Evolutionary conservation across 2,329 filamentous ascomycete genomes (phyloP), one percentile per base, ranked within the genome.

Genomic region (Trichoderma arundinaceum): DNA sequence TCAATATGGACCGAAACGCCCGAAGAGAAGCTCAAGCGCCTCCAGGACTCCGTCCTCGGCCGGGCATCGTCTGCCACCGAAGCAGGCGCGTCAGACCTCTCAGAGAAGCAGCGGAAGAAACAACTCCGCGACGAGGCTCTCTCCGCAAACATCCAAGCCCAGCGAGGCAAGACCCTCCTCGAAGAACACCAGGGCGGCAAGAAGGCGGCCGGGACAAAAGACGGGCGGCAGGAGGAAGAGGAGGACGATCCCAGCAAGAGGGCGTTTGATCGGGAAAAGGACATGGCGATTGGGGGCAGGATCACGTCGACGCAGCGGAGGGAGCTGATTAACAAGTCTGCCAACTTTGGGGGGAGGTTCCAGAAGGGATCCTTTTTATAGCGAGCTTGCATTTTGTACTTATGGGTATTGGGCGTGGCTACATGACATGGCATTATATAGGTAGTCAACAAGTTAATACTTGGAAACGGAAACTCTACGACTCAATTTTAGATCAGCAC

Each of bases 1-100:
- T 88, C 87, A 22, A 87, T 94, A 49, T 98, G 94, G 94, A 94
- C 92, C 0, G 94, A 98, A 77, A 97, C 92, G 8, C 91, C 92
- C 0, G 91, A 94, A 75, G 86, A 97, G 78, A 96, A 96, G 77
- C 87, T 91, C 66, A 89, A 90, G 76, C 85, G 92, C 44, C 79
- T 97, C 22, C 89, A 90, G 71, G 88, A 96, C 75, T 88, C 95
- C 61, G 90, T 96, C 10, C 85, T 97, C 71, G 94, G 94, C 0
- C 86, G 94, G 2, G 77, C 82, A 7, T 68, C 65, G 17, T 77
- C 82, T 13, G 68, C 66, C n/a, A n/a, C 48, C 0, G 54, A 76
- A 68, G 62, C 80, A 77, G 68, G 84, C 3, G 35, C 66, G 13
- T 0, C 12, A 28, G 81, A 9, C 67, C 79, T 52, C 78, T 22